Evolutionary conservation across 345 rosid species (phyloP).

Genomic region (Populus alba): DNA sequence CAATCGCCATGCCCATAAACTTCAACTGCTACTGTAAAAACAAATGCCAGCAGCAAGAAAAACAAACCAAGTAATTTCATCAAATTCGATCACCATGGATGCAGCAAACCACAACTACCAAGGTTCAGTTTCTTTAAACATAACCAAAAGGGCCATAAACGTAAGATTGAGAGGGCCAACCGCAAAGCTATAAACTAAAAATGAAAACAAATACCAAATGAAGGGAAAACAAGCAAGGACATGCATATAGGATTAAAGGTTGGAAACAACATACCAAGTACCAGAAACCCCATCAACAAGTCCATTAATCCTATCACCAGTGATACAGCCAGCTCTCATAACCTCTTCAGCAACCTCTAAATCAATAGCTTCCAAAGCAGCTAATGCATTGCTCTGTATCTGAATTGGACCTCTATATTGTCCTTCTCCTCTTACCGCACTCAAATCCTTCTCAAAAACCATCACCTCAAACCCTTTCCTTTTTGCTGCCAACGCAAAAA

Average conservation of each 20-base stretch:
- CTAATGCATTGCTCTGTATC: constrained; percentile 91
- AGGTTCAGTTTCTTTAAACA: background rate
- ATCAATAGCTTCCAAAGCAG: constrained; percentile 95
- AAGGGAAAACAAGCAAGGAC: background rate
- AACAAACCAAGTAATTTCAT: background rate
- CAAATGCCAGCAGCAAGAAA: background rate
- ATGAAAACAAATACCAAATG: background rate
- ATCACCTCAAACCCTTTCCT: constrained; percentile 80
- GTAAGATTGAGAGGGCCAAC: background rate
- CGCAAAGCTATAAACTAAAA: background rate
- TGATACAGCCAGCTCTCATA: constrained; percentile 78
- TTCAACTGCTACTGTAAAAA: background rate
- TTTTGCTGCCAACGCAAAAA: constrained; percentile 83
- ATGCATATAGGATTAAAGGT: background rate
- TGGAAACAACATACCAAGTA: constrained; percentile 56
- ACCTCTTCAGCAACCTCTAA: constrained; percentile 79
- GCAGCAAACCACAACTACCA: background rate
- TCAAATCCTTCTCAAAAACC: constrained; percentile 86
- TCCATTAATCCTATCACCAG: constrained; percentile 92
- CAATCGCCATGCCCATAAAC: background rate
- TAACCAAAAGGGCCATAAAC: background rate
- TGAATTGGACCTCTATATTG: constrained; percentile 97
- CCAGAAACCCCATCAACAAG: constrained; percentile 94
- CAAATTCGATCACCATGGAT: background rate
- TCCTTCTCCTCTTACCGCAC: constrained; percentile 95